Evolutionary conservation across 2,329 filamentous ascomycete genomes (phyloP).

Genomic region (Rutstroemia sydowiana): DNA sequence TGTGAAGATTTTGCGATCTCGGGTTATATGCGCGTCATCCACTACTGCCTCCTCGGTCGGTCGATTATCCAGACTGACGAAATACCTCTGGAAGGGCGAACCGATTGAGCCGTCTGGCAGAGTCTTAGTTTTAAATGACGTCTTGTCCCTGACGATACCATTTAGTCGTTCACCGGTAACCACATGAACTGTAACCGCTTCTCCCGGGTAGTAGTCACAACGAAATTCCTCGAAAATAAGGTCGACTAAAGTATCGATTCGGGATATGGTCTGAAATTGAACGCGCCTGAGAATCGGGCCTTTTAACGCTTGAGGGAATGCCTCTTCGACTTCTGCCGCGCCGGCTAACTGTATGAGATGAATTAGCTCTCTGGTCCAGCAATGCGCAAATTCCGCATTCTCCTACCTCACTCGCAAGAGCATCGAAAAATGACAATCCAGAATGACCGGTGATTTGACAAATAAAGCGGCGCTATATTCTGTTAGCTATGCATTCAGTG

Average conservation of each 20-base stretch:
- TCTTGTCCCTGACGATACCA: conserved; percentile 78
- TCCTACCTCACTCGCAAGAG: conserved; percentile 80
- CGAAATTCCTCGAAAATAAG: conserved; percentile 73
- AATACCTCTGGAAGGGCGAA: conserved; percentile 69
- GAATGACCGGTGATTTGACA: conserved; percentile 95
- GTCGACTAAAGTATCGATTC: conserved; percentile 75
- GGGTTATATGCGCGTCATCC: conserved; percentile 72
- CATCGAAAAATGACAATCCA: conserved; percentile 85
- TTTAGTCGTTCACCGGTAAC: conserved; percentile 61
- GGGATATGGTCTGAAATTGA: conserved; percentile 81
- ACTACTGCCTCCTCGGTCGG: conserved; percentile 68
- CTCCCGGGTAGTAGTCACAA: conserved; percentile 83
- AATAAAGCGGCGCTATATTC: conserved; percentile 63
- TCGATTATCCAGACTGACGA: conserved; percentile 65
- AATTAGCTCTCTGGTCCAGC: conserved; percentile 24
- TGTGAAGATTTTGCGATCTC: conserved; percentile 87
- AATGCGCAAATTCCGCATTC: conserved; percentile 3
- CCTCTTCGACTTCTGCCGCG: conserved; percentile 80
- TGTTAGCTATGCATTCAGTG: conserved; percentile 19
- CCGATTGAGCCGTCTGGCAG: conserved; percentile 63
- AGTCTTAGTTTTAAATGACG: conserved; percentile 58
- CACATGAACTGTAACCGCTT: conserved; percentile 68
- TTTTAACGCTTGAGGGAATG: conserved; percentile 86
- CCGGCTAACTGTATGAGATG: conserved; percentile 54
- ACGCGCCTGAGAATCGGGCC: conserved; percentile 84